Base-by-base conservation (phyloP, 768 basidiomycete species). In the Strobilomyces confusus region DNA sequence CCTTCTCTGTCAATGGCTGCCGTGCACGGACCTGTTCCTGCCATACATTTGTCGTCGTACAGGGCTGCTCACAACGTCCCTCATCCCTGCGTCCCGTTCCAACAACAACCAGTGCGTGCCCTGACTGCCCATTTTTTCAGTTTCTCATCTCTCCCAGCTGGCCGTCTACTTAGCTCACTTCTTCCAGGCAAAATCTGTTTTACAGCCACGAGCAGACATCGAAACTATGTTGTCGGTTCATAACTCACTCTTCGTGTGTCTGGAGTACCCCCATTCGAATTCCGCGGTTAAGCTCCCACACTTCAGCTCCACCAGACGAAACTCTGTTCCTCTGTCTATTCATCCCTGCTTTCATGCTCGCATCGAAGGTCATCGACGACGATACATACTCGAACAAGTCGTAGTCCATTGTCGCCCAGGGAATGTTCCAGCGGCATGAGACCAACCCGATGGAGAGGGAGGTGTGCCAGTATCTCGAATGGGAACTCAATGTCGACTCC, bases 351-450 rank as follows among this genome's bases (percentile, higher is more conserved):
- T 85, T 87, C 63, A 88, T 88, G 86, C 82, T 86, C 60, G 77
- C 83, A 0, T 79, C 77, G 3, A 86, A 86, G 65, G 87, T 93
- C n/a, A 87, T 92, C 46, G 92, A 92, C 72, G 92, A 95, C 74
- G 92, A 94, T 62, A 94, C 91, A 0, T 95, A 94, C 68, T 91
- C 88, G 15, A 94, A 94, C 79, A 92, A 92, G 67, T 89, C 87
- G 0, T 95, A 92, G 92, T 81, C 83, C 6, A 87, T 94, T 41
- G 92, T 95, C 37, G 92, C 89, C 0, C 90, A 94, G 69, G 85
- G 83, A 25, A 86, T 92, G 82, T 95, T 94, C 62, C 78, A 76
- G 4, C 66, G 88, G 0, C 75, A 81, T 29, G 87, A 89, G 75
- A 83, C 89, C 63, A 89, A 89, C 68, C 86, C 88, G 73, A 88